These are phyloP conservation scores for Cutaneotrichosporon daszewskae DNA, from an alignment of 1,284 basidiomycete genomes.

Conservation along the genomic window DNA sequence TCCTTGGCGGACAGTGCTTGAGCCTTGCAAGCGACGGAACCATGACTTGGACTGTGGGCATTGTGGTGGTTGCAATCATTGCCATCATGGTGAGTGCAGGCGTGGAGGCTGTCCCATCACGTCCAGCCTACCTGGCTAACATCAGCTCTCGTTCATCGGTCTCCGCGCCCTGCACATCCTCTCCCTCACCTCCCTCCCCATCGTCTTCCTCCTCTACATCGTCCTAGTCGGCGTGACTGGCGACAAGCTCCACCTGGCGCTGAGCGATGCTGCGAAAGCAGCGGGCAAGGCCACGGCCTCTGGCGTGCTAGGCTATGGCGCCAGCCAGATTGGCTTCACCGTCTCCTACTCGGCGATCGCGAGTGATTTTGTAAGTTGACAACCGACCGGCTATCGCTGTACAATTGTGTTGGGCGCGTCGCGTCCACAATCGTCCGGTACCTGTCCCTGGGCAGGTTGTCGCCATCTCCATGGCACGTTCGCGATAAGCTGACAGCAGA, in stretches of 20 bases:
- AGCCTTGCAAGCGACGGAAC: constrained; percentile 60
- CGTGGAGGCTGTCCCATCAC: not conserved
- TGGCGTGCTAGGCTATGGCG: constrained; percentile 38
- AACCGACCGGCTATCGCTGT: not conserved
- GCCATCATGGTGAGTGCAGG: constrained; percentile 59
- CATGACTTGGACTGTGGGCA: constrained; percentile 62
- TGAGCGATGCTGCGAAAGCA: constrained; percentile 25
- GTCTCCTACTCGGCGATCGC: constrained; percentile 38
- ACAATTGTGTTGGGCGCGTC: no score
- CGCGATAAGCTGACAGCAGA: constrained; percentile 50
- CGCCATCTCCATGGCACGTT: no score
- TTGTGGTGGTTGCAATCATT: constrained; percentile 73
- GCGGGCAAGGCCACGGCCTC: constrained; percentile 29
- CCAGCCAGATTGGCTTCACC: constrained; percentile 43
- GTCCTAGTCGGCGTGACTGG: constrained; percentile 65
- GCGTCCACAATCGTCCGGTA: no score
- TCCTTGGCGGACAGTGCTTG: constrained; percentile 72
- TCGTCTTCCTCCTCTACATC: constrained; percentile 64
- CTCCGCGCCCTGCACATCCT: constrained; percentile 48
- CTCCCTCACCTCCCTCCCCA: constrained; percentile 42
- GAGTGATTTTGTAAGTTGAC: constrained; percentile 38
- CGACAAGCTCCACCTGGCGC: constrained; percentile 51
- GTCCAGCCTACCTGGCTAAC: not conserved
- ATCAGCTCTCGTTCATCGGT: constrained; percentile 51
- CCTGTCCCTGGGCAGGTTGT: no score